phyloP scores from a whole-genome alignment of 2,329 filamentous ascomycete species.

The Domatiomyces catenatus region DNA sequence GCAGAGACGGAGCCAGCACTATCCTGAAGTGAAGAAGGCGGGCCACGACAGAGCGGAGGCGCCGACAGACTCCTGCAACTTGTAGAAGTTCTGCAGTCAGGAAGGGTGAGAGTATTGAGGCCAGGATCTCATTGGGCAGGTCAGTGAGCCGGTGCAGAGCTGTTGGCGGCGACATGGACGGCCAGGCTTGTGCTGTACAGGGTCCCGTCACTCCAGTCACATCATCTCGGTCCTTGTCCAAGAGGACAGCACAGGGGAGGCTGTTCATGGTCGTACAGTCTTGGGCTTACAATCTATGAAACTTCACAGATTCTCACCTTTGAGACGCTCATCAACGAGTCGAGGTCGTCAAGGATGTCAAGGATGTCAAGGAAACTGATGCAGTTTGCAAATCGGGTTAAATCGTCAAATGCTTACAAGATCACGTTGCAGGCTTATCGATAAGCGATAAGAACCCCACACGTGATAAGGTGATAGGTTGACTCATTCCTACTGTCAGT shows the following conservation, averaged over 20 bases:
- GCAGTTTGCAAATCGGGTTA: not conserved
- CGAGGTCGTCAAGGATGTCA: not conserved
- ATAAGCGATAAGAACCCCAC: not conserved
- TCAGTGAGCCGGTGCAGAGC: not conserved
- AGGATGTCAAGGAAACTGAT: not conserved
- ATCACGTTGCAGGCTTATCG: not conserved
- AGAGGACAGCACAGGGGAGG: constrained; percentile 10
- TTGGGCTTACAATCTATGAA: not conserved
- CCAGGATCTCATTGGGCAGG: constrained; percentile 31
- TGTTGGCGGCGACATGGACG: not conserved
- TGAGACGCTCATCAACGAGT: not conserved
- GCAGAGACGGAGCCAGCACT: constrained; percentile 40
- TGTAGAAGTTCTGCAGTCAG: constrained; percentile 39
- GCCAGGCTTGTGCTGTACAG: not conserved
- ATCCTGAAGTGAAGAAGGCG: constrained; percentile 52
- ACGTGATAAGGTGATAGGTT: too few species aligned
- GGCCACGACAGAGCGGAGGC: constrained; percentile 47
- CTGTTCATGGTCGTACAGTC: not conserved
- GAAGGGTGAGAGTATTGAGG: constrained; percentile 35
- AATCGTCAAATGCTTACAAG: not conserved
- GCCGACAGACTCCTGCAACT: constrained; percentile 44
- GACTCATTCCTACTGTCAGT: too few species aligned
- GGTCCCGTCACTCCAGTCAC: constrained; percentile 1
- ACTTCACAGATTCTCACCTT: not conserved
- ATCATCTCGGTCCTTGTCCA: constrained; percentile 20